phyloP scores from a whole-genome alignment of 31 red algal genomes.

The Porphyra umbilicalis region DNA sequence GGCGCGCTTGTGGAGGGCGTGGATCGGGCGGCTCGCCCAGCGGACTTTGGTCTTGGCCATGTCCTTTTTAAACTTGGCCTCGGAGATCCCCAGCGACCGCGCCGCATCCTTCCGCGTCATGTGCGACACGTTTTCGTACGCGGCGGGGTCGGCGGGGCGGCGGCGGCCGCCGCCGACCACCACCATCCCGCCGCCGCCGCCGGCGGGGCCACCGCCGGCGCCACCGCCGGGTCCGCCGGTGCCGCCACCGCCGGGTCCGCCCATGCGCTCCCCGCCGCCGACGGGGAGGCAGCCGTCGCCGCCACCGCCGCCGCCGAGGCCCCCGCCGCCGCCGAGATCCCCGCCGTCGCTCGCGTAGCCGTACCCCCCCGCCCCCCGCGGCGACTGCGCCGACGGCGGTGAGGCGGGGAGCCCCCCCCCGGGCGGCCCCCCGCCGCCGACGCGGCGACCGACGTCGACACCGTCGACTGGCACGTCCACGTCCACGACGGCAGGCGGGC shows the following conservation, averaged over 20 bases:
- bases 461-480: background rate
- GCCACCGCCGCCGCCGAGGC: background rate
- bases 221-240: background rate
- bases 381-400: background rate
- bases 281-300: too few relatives aligned
- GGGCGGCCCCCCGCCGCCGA: too few relatives aligned
- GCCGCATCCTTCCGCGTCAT: background rate
- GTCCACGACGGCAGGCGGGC: background rate
- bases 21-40: background rate
- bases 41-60: background rate
- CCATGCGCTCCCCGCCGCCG: background rate
- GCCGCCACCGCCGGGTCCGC: background rate
- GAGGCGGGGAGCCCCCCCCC: background rate
- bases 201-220: too few relatives aligned
- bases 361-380: background rate
- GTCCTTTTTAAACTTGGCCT: background rate
- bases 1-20: background rate
- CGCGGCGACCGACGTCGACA: background rate
- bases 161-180: background rate
- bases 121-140: background rate
- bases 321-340: background rate
- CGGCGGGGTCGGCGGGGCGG: background rate
- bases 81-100: background rate
- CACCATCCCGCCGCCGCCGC: too few relatives aligned
- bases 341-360: background rate